phyloP scores from a whole-genome alignment of 73 alveolate genomes.

The Tetrahymena thermophila region DNA sequence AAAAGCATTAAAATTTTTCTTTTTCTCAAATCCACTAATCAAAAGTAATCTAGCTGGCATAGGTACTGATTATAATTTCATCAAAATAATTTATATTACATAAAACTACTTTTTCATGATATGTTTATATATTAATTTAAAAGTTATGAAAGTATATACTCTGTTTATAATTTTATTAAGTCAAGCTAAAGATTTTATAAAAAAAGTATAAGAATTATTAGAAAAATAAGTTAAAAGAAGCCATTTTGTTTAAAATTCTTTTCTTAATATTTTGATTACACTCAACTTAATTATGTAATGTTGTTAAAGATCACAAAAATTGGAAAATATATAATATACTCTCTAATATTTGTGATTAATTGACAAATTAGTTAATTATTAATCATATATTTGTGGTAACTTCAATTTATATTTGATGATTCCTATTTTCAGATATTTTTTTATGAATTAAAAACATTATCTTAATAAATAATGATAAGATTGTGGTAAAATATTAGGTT shows the following conservation, averaged over 20 bases:
- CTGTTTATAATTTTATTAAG: no score
- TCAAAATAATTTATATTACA: no score
- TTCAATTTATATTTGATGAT: neutral
- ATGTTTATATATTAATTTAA: no score
- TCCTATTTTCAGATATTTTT: neutral
- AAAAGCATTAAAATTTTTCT: no score
- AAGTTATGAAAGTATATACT: no score
- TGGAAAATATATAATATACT: no score
- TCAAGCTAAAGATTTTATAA: no score
- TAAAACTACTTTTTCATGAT: no score
- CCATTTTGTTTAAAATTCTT: neutral
- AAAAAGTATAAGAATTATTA: no score
- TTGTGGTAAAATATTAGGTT: neutral
- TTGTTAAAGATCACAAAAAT: neutral
- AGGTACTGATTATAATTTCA: neutral
- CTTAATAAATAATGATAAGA: neutral
- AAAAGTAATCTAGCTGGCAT: neutral
- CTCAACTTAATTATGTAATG: neutral
- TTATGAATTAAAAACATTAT: neutral
- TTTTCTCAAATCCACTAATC: neutral
- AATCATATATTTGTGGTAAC: neutral
- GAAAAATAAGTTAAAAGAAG: no score
- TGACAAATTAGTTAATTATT: neutral
- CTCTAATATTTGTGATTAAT: neutral
- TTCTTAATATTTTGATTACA: neutral